Evolutionary conservation across 2,329 filamentous ascomycete species (phyloP), one percentile per base, ranked within the genome.

Genomic region (Xylaria digitata): DNA sequence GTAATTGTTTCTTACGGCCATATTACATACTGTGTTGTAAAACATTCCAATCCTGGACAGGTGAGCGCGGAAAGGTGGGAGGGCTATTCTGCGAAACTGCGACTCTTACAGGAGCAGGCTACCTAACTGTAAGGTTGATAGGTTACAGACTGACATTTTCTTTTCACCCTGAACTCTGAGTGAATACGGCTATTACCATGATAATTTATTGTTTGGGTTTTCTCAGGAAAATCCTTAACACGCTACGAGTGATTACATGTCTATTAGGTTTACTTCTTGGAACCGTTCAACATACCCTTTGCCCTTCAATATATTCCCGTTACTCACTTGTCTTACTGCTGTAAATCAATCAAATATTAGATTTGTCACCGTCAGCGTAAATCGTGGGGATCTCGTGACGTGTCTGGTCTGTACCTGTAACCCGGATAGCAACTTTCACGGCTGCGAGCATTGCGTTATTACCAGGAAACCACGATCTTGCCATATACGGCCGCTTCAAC

Each of bases 271-370:
- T 11, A 53, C 30, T 37, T 54, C 2, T 11, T 37, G 3, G 9
- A 37, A n/a, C 9, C 34, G 17, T 54, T 54, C n/a, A 11, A 11
- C 15, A 2, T 42, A 42, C 21, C 52, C 34, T 26, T 40, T 40
- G 52, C 26, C 52, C 52, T 54, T 54, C 19, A 3, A 13, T 42
- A 8, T 11, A 17, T 13, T 42, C 26, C 6, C 2, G 6, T 37
- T 37, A 23, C n/a, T 61, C 30, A 6, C 19, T 26, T 17, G 30
- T 19, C 13, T 53, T 9, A 32, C 21, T 21, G 17, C 34, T 34
- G 76, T 26, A 19, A 21, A 30, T 48, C 6, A 6, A 37, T 26
- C 30, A 19, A 49, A 17, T 40, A 57, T 34, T 80, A 61, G 76
- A 32, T 21, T 61, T 26, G 21, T 23, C 34, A 49, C 40, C 37